Evolutionary conservation across 2,329 filamentous ascomycete species (phyloP), one percentile per base, ranked within the genome.

Genomic region (Fusarium heterosporum): DNA sequence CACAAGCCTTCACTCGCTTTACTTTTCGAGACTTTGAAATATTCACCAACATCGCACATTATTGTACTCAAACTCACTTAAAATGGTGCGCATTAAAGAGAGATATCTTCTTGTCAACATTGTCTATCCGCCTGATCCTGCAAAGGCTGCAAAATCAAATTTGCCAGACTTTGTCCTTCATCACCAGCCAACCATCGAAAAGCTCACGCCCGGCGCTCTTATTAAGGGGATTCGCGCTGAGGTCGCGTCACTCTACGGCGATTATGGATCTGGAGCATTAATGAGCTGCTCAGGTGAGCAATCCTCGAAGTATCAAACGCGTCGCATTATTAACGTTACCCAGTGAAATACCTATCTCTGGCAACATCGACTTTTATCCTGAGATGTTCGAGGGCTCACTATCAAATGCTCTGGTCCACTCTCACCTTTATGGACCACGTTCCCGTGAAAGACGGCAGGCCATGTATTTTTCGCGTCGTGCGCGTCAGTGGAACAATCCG

Each of bases 321-420:
- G 29, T 34, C 29, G 13, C 43, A n/a, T 47, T 30, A 16, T 42
- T 22, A 30, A 39, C 16, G 12, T 17, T 17, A 8, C 11, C 42
- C 19, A 95, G 93, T 99, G 52, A 97, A 97, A 82, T 99, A 99
- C 77, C 85, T 96, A 50, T 97, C 93, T 1, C 84, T 89, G 5
- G 91, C 93, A n/a, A 99, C 96, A 1, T 97, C 93, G 8, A 99
- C 95, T 2, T 93, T 95, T 54, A 99, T 99, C 61, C 83, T 99
- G 38, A 88, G 92, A 65, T 93, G 94, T 67, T 88, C 92, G 4
- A 89, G 96, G 57, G 88, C 89, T 16, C 90, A 97, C 69, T 96
- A 94, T 76, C 87, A 93, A 45, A 86, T 97, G 64, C 89, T 97
- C 6, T 99, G 96, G 96, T 90, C 93, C 0, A 92, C 93, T 1